Evolutionary conservation across 1,139 yeast genomes (phyloP), one percentile per base, ranked within the genome.

Genomic region (Nakaseomyces uthaithaninus): DNA sequence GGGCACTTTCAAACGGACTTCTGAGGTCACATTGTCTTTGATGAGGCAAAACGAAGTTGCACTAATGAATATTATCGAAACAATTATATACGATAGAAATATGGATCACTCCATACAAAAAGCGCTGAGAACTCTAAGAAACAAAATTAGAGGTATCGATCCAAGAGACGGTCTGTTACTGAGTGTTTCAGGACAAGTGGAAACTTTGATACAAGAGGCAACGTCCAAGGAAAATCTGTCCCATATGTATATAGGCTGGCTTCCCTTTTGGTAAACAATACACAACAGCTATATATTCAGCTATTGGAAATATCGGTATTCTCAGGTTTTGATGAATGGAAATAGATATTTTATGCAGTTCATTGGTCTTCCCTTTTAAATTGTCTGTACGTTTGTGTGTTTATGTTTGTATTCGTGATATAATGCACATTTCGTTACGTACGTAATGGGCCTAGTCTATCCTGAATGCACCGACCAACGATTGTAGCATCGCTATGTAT

Each of bases 191-290:
- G 97, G 96, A 0, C 96, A 91, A 55, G 95, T 87, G 1, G 96
- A 91, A 54, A 79, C 83, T 25, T 71, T 91, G 44, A 83, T 91
- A 37, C 89, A 83, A 52, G 86, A 83, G 47, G 94, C 98, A 0
- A 73, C 84, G 0, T 78, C 86, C 3, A 66, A 68, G 5, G 84
- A 79, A 40, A 78, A 80, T 47, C 65, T 93, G 40, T 71, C 85
- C 23, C 80, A 73, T 50, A 91, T 93, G 98, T 93, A 86, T 60
- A 77, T 84, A 26, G 99, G 99, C 2, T 91, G 98, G 98, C 74
- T 84, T 54, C 80, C 97, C 2, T 84, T 76, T 57, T 67, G 79
- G 67, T 77, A 58, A 50, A 7, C 7, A 14, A 6, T 7, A 7
- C 24, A 22, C 24, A 7, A n/a, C n/a, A n/a, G n/a, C n/a, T n/a